Conservation (phyloP, 2,329 filamentous ascomycete species). For the Apiospora pterosperma region DNA sequence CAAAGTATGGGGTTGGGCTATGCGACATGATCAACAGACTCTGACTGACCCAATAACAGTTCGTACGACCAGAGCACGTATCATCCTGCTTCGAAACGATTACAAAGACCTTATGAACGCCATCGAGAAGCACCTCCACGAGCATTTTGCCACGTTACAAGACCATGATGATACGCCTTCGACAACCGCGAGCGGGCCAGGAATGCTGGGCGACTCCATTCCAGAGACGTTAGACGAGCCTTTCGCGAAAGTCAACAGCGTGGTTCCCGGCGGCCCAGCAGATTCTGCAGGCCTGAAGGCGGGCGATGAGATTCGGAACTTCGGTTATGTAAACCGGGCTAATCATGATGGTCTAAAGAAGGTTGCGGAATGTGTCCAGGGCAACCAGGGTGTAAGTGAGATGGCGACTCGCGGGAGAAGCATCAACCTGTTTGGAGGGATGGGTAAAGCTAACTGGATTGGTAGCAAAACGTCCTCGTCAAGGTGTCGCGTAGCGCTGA, state of each 20-base stretch:
- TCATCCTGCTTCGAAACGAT: constrained; percentile 88
- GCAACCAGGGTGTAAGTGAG: constrained; percentile 78
- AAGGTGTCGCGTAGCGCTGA: constrained; percentile 54
- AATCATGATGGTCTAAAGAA: constrained; percentile 86
- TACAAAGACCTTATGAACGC: constrained; percentile 83
- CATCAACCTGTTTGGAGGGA: too few species aligned
- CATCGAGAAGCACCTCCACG: constrained; percentile 84
- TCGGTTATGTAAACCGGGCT: constrained; percentile 77
- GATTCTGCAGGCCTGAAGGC: constrained; percentile 74
- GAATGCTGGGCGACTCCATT: constrained; percentile 29
- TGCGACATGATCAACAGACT: background rate
- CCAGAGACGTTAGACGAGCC: constrained; percentile 40
- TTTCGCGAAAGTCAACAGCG: constrained; percentile 88
- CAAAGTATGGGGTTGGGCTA: constrained; percentile 64
- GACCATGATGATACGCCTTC: constrained; percentile 42
- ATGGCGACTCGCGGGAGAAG: background rate
- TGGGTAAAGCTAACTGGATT: constrained; percentile 9
- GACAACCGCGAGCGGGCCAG: constrained; percentile 16
- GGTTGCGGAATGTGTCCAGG: constrained; percentile 85
- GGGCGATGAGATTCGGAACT: constrained; percentile 79
- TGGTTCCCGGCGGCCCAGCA: constrained; percentile 76
- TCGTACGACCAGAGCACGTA: constrained; percentile 85
- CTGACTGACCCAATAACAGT: constrained; percentile 49
- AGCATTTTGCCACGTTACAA: constrained; percentile 75
- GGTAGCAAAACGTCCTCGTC: constrained; percentile 66